These are phyloP conservation scores for Diaporthe caulivora DNA, from an alignment of 2,329 filamentous ascomycete species.

Conservation along the genomic window DNA sequence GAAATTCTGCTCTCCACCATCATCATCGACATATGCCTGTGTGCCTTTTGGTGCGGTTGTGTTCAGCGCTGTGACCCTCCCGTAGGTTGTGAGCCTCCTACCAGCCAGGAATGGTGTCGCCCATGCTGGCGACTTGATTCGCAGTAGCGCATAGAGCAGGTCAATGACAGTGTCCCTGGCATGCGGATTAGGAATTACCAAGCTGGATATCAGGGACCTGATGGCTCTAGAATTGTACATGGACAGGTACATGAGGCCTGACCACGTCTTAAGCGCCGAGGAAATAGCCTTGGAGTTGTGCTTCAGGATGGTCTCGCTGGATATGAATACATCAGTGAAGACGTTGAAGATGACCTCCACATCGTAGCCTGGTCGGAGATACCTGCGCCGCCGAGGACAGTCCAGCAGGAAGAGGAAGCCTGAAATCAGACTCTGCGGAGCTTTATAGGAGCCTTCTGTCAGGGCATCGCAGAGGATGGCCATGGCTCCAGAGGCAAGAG, in stretches of 20 bases:
- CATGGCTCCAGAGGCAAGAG: slow-evolving; percentile 87
- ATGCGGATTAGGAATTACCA: slow-evolving; percentile 67
- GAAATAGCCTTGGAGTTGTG: slow-evolving; percentile 93
- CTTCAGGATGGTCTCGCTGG: slow-evolving; percentile 75
- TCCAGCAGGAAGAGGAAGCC: slow-evolving; percentile 94
- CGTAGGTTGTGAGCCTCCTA: slow-evolving; percentile 92
- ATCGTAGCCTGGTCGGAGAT: slow-evolving; percentile 88
- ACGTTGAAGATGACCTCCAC: slow-evolving; percentile 90
- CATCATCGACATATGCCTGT: slow-evolving; percentile 71
- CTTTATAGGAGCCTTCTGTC: slow-evolving; percentile 90
- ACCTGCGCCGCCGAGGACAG: slow-evolving; percentile 82
- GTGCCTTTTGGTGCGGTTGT: slow-evolving; percentile 64
- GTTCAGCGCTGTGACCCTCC: slow-evolving; percentile 89
- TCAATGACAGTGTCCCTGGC: slow-evolving; percentile 86
- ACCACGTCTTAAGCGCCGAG: slow-evolving; percentile 92
- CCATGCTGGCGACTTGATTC: slow-evolving; percentile 95
- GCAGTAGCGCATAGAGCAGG: slow-evolving; percentile 81
- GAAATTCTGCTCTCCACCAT: slow-evolving; percentile 82
- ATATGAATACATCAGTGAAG: slow-evolving; percentile 84
- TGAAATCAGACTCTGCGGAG: slow-evolving; percentile 87
- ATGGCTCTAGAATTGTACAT: slow-evolving; percentile 91
- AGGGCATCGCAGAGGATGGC: slow-evolving; percentile 91
- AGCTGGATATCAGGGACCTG: slow-evolving; percentile 78
- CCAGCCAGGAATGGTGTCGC: slow-evolving; percentile 95
- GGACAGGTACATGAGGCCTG: slow-evolving; percentile 87